Evolutionary conservation across 805 yeast species (phyloP), one percentile per base, ranked within the genome.

Genomic region (Cyberlindnera bimundalis): DNA sequence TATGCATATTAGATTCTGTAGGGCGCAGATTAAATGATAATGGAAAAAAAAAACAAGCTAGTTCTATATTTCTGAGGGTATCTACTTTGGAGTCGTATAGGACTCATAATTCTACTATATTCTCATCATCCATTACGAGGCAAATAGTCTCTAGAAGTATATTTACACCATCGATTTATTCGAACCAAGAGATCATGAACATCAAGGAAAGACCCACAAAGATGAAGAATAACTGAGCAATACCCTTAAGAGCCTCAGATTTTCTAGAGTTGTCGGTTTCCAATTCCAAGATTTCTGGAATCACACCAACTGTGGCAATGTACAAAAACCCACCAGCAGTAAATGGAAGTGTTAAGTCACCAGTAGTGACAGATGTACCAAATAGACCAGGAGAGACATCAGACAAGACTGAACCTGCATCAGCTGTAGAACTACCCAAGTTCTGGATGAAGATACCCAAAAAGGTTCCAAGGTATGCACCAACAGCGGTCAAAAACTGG

Each of bases 301-400:
- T 75, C n/a, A 84, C 83, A 33, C 85, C 83, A 17, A 81, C 81
- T 0, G 83, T 72, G 7, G 85, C 86, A 46, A 84, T 80, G 56
- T 84, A 84, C 18, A 84, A 58, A 54, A 84, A 79, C 6, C 86
- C 85, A 46, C 91, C 93, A 1, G 89, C 84, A 1, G 89, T 81
- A 55, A 83, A 73, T 13, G 91, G 89, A 33, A 82, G 61, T 12
- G 82, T 71, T 39, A 74, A 56, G 45, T 78, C 85, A 11, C 71
- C 68, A 20, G 68, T 42, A 16, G 64, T 63, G 29, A 76, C 81
- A 14, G 70, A 58, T n/a, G 80, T 73, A 14, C 79, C 79, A 46
- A 71, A 66, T 5, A 70, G 42, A 2, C 78, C 78, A 13, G 58
- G 55, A 13, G 60, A 53, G n/a, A 48, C 36, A 16, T 40, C 40